phyloP scores from a whole-genome alignment of 169 alveolate genomes.

The Plasmodium inui region DNA sequence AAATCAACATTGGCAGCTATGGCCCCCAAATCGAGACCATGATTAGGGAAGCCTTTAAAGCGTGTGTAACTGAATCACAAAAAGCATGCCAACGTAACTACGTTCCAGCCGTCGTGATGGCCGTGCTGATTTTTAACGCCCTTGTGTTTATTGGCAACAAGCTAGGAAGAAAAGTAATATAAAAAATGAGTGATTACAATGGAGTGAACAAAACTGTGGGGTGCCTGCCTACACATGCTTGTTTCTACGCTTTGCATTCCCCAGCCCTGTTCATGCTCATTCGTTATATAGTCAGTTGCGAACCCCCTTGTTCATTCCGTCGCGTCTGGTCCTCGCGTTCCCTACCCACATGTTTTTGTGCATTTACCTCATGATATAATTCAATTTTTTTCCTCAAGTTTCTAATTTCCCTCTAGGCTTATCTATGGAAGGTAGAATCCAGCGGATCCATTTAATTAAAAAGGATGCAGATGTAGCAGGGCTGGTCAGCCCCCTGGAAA shows the following conservation, averaged over 20 bases:
- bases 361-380: neutral
- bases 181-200: neutral
- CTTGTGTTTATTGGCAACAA: slow-evolving; percentile 15
- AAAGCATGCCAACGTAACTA: slow-evolving; percentile 24
- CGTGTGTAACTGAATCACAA: neutral
- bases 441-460: neutral
- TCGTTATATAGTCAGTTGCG: neutral
- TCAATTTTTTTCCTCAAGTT: neutral
- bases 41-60: slow-evolving; percentile 12
- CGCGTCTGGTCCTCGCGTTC: neutral
- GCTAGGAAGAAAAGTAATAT: slow-evolving; percentile 30
- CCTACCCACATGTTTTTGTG: neutral
- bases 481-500: neutral
- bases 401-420: neutral
- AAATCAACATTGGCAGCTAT: neutral
- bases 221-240: neutral
- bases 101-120: slow-evolving; percentile 16
- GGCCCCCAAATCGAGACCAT: slow-evolving; percentile 3
- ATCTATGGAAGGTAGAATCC: neutral
- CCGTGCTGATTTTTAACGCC: slow-evolving; percentile 10
- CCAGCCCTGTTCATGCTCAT: neutral
- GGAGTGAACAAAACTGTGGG: neutral
- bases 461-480: neutral
- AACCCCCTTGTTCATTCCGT: neutral
- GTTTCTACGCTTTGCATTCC: neutral